Evolutionary conservation across 257 asterid genomes (phyloP).

Genomic region (Asclepias syriaca): DNA sequence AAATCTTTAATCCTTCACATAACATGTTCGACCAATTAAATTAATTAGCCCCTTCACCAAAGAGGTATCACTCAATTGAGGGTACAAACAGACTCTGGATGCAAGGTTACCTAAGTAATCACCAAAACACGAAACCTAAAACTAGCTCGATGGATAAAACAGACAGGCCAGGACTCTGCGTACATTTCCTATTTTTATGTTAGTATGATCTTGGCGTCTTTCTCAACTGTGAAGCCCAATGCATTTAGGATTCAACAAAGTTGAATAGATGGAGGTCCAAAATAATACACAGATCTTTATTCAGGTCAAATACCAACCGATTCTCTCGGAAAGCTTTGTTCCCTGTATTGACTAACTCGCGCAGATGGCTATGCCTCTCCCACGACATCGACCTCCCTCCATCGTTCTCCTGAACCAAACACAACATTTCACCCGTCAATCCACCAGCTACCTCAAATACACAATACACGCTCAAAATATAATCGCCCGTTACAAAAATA

Average conservation of each 20-base stretch:
- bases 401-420: conserved; percentile 35
- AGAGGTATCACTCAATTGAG: neutral
- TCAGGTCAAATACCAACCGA: conserved; percentile 28
- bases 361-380: conserved; percentile 57
- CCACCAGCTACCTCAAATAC: neutral
- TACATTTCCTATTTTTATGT: neutral
- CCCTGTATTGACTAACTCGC: conserved; percentile 57
- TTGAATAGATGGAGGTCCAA: neutral
- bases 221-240: neutral
- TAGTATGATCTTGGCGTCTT: neutral
- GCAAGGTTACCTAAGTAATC: neutral
- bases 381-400: conserved; percentile 56
- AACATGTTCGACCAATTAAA: too few species aligned
- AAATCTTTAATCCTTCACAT: neutral
- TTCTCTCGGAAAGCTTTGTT: conserved; percentile 64
- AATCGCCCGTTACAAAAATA: neutral
- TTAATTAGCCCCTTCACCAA: neutral
- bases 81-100: neutral
- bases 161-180: neutral
- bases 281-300: neutral
- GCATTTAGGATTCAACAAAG: too few species aligned
- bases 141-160: too few species aligned
- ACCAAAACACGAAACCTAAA: too few species aligned
- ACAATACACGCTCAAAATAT: neutral
- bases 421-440: neutral